Evolutionary conservation across 805 yeast genomes (phyloP), one percentile per base, ranked within the genome.

Genomic region (Candida pseudoglaebosa): DNA sequence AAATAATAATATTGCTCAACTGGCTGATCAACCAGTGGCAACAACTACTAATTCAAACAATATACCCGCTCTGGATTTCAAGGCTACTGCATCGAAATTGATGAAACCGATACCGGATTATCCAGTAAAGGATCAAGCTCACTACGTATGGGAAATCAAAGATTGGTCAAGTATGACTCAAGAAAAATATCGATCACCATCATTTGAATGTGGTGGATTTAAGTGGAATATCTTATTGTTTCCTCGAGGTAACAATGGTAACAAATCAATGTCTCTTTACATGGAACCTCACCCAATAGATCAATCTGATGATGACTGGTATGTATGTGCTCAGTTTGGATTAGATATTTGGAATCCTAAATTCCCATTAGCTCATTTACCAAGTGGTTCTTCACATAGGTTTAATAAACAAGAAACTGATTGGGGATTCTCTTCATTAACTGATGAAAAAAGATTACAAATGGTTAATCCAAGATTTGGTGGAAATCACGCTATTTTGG

Each of bases 401-500:
- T 93, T 87, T 63, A 77, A 72, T 47, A 70, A 78, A 7, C 66
- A 71, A 34, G 95, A 86, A 39, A 77, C 86, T 1, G 99, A 93
- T 59, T 93, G 99, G 99, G 99, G 99, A 19, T 93, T 93, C 61
- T 77, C 90, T 7, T 80, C 80, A 42, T 80, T 88, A 50, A 65
- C 80, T 14, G 91, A 84, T 40, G 52, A 76, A 21, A 67, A 76
- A 30, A 14, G 22, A 19, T 33, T 33, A n/a, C 67, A 67, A 44
- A 62, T 82, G 36, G 39, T 36, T 37, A 15, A 39, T 32, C 10
- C 43, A 17, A 38, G 42, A 31, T 31, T 24, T 17, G 44, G 35
- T 35, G 58, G 60, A 28, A 37, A 45, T 14, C 53, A 57, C 38
- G 55, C 70, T 1, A 59, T 73, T 44, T 54, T 84, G 38, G 73